A percentile compares a stretch with the other conserved stretches of the same genome.
These are phyloP conservation scores for Lentinus brumalis DNA, from an alignment of 768 basidiomycete species.

Conservation along the genomic window DNA sequence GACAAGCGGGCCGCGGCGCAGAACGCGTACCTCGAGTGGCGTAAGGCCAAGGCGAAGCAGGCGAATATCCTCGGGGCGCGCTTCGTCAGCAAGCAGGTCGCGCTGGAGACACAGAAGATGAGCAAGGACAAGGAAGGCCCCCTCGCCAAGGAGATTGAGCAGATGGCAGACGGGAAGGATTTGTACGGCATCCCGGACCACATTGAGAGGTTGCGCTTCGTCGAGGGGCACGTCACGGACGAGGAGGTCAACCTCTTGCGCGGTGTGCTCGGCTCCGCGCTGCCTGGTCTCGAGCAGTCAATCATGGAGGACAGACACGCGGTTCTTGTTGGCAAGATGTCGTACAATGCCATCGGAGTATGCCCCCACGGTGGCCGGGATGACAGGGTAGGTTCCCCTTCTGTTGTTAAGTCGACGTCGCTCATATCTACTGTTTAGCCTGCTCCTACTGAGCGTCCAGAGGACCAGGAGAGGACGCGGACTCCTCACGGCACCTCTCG, in stretches of 20 bases:
- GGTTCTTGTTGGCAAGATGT: conserved; percentile 66
- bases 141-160: conserved; percentile 26
- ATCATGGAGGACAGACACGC: conserved; percentile 64
- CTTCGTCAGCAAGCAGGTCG: conserved; percentile 73
- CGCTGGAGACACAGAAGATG: conserved; percentile 63
- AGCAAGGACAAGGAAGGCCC: conserved; percentile 28
- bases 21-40: conserved; percentile 53
- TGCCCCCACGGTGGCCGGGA: conserved; percentile 65
- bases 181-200: conserved; percentile 76
- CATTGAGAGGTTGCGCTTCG: conserved; percentile 70
- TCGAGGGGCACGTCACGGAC: conserved; percentile 52
- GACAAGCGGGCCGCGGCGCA: conserved; percentile 61
- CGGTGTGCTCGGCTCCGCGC: conserved; percentile 56
- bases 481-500: conserved; percentile 74
- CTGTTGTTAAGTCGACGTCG: background rate
- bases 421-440: conserved; percentile 44
- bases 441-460: conserved; percentile 52
- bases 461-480: conserved; percentile 73
- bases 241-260: conserved; percentile 54
- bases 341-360: conserved; percentile 79
- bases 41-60: conserved; percentile 50
- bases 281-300: conserved; percentile 75
- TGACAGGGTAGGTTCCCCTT: conserved; percentile 55
- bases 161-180: conserved; percentile 48
- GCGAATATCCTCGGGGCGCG: conserved; percentile 64